These are phyloP conservation scores for Boletus coccyginus DNA, from an alignment of 768 basidiomycete species.

Conservation along the genomic window DNA sequence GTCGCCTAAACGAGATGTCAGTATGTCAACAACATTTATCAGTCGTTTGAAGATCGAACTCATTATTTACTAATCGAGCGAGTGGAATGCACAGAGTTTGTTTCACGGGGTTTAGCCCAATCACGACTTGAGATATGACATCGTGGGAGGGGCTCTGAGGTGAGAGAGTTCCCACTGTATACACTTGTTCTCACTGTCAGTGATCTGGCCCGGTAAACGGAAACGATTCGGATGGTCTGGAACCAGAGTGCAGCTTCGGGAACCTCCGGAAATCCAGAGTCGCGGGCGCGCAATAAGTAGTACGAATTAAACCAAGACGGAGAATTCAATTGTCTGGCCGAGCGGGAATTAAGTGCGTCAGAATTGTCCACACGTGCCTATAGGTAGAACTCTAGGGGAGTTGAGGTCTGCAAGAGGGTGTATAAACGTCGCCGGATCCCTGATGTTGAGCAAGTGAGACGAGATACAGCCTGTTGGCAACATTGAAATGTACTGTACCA, in stretches of 20 bases:
- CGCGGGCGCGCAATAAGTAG: not conserved
- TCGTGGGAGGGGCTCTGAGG: too few relatives aligned
- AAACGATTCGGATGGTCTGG: not conserved
- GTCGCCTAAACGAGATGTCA: conserved; percentile 19
- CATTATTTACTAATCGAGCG: too few relatives aligned
- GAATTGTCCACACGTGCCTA: not conserved
- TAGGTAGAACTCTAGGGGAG: not conserved
- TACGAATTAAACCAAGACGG: not conserved
- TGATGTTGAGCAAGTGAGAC: not conserved
- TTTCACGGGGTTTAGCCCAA: too few relatives aligned
- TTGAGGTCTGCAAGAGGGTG: not conserved
- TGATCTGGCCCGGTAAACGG: not conserved
- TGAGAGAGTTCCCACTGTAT: not conserved
- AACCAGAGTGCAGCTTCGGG: too few relatives aligned
- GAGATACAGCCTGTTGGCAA: too few relatives aligned
- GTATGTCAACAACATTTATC: too few relatives aligned
- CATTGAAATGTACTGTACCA: not conserved
- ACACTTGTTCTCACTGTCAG: not conserved
- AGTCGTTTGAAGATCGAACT: too few relatives aligned
- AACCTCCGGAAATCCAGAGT: too few relatives aligned
- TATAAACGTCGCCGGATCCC: not conserved
- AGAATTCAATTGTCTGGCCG: not conserved
- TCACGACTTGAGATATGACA: too few relatives aligned
- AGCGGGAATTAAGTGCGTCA: not conserved
- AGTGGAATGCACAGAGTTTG: too few relatives aligned